Percentiles rank a stretch among this genome's conserved stretches.
These are phyloP conservation scores for Wolfiporia cocos DNA, from an alignment of 1,284 basidiomycete species.

Conservation along the genomic window DNA sequence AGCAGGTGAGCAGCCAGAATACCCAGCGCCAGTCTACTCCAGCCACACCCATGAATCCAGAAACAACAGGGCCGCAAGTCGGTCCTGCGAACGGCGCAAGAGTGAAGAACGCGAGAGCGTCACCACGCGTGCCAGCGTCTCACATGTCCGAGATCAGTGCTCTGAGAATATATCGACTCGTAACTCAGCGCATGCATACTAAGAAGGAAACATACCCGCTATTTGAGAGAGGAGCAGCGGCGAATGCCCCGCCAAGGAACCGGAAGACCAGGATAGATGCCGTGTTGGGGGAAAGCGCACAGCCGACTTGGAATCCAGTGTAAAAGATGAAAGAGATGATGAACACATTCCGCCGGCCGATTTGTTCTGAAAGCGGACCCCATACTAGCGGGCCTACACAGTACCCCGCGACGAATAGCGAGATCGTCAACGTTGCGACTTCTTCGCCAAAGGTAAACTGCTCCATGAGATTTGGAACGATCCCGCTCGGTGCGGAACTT, in stretches of 20 bases:
- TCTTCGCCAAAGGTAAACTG: conserved; percentile 52
- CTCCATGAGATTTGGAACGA: conserved; percentile 38
- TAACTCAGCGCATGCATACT: too few relatives aligned
- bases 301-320: conserved; percentile 25
- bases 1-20: conserved; percentile 72
- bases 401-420: conserved; percentile 40
- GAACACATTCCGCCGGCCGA: conserved; percentile 62
- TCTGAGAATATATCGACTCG: too few relatives aligned
- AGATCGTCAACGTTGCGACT: conserved; percentile 34
- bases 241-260: conserved; percentile 26
- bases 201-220: conserved; percentile 18
- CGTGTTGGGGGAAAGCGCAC: conserved; percentile 25
- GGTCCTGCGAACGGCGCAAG: conserved; percentile 76
- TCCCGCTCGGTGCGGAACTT: conserved; percentile 48
- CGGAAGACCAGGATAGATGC: conserved; percentile 26
- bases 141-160: conserved; percentile 30
- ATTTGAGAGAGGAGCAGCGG: conserved; percentile 24
- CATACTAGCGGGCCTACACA: conserved; percentile 57
- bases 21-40: conserved; percentile 66
- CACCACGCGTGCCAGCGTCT: conserved; percentile 30
- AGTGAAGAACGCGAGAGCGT: conserved; percentile 29
- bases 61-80: conserved; percentile 58
- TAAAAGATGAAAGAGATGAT: conserved; percentile 34
- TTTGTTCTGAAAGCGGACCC: conserved; percentile 54
- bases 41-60: conserved; percentile 44